These are phyloP conservation scores for Diaporthe australafricana DNA, from an alignment of 2,329 filamentous ascomycete species.

Conservation along the genomic window DNA sequence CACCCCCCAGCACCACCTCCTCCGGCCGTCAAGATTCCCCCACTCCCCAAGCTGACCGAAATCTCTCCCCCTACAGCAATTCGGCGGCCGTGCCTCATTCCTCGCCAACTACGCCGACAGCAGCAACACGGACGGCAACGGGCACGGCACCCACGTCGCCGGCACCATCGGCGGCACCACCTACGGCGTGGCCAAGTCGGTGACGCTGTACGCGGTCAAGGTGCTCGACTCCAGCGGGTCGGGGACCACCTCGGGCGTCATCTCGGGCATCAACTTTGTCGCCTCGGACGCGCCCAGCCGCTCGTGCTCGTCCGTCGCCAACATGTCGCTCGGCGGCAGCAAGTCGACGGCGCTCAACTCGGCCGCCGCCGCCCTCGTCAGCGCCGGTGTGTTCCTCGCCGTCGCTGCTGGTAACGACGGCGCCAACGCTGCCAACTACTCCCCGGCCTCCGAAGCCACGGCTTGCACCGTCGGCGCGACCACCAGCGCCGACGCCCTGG, in stretches of 20 bases:
- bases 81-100: conserved; percentile 44
- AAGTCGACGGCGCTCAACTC: conserved; percentile 49
- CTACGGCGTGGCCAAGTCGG: conserved; percentile 48
- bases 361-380: conserved; percentile 49
- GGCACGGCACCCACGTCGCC: conserved; percentile 49
- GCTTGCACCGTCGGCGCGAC: conserved; percentile 58
- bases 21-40: no score
- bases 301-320: conserved; percentile 18
- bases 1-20: neutral
- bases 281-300: neutral
- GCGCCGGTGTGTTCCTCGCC: conserved; percentile 52
- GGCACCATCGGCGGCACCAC: conserved; percentile 46
- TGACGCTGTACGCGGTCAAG: conserved; percentile 47
- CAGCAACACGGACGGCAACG: conserved; percentile 43
- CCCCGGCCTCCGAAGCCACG: conserved; percentile 50
- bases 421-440: conserved; percentile 46
- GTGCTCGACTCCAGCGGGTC: conserved; percentile 40
- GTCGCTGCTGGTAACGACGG: conserved; percentile 57
- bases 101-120: conserved; percentile 44
- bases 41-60: neutral
- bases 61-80: conserved; percentile 35
- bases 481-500: conserved; percentile 45
- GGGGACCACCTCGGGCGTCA: conserved; percentile 34
- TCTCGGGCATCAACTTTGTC: conserved; percentile 42
- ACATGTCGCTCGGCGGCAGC: conserved; percentile 35